These are phyloP conservation scores for Sporothrix humicola DNA, from an alignment of 2,329 filamentous ascomycete species.

Conservation along the genomic window DNA sequence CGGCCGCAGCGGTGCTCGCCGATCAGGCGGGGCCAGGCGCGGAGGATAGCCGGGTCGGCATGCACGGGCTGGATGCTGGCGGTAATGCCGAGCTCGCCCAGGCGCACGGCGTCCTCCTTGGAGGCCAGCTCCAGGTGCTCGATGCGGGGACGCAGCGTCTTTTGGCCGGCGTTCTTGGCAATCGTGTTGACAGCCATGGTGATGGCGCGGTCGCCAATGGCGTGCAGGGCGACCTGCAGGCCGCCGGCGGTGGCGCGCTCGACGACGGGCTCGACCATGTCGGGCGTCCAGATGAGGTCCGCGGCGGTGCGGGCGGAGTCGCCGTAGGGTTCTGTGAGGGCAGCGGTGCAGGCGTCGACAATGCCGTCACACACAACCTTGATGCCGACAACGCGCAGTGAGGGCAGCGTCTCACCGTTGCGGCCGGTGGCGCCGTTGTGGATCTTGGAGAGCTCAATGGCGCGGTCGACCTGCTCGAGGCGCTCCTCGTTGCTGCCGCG, in stretches of 20 bases:
- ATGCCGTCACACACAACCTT: constrained; percentile 71
- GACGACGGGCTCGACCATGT: constrained; percentile 60
- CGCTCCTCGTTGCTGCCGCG: constrained; percentile 51
- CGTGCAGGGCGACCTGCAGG: constrained; percentile 67
- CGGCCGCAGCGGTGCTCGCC: constrained; percentile 59
- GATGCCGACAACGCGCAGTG: constrained; percentile 63
- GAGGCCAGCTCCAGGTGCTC: constrained; percentile 68
- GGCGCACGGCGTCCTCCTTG: constrained; percentile 58
- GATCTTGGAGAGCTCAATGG: constrained; percentile 53
- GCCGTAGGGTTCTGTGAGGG: constrained; percentile 64
- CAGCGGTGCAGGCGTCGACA: constrained; percentile 69
- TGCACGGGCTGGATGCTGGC: constrained; percentile 65
- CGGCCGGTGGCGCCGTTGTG: constrained; percentile 46
- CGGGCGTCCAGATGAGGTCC: constrained; percentile 60
- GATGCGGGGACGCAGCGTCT: constrained; percentile 61
- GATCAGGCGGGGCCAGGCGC: constrained; percentile 65
- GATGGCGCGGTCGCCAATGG: constrained; percentile 67
- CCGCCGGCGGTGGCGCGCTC: constrained; percentile 58
- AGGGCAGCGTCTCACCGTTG: constrained; percentile 43
- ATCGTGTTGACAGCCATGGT: constrained; percentile 63
- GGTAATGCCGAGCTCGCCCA: constrained; percentile 65
- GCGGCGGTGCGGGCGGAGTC: constrained; percentile 46
- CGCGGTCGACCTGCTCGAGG: constrained; percentile 57
- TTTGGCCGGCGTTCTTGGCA: constrained; percentile 42
- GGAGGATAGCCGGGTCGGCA: constrained; percentile 64